phyloP scores from a whole-genome alignment of 768 basidiomycete species.

The Coprinellus micaceus region DNA sequence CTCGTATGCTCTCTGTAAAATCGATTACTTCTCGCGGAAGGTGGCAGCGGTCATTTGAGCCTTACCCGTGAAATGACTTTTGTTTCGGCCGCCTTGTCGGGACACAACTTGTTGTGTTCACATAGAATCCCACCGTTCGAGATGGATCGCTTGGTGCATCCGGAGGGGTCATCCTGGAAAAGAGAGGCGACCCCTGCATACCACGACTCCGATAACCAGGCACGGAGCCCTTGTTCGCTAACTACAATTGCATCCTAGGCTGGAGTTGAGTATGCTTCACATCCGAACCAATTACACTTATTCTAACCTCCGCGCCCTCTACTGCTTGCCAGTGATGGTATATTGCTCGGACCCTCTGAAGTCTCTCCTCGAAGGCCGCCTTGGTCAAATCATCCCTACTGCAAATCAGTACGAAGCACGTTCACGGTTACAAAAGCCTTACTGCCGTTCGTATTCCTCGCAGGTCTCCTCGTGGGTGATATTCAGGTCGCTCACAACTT shows the following conservation, averaged over 20 bases:
- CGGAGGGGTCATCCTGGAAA: neutral
- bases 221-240: conserved; percentile 55
- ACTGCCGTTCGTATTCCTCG: conserved; percentile 46
- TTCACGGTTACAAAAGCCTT: conserved; percentile 13
- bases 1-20: conserved; percentile 38
- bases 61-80: conserved; percentile 61
- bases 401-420: conserved; percentile 28
- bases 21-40: neutral
- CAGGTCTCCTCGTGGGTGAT: conserved; percentile 51
- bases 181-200: neutral
- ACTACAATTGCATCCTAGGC: conserved; percentile 52
- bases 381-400: conserved; percentile 27
- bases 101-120: conserved; percentile 58
- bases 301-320: conserved; percentile 46
- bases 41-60: neutral
- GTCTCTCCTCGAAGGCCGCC: neutral
- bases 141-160: conserved; percentile 17
- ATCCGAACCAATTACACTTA: no score
- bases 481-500: conserved; percentile 55
- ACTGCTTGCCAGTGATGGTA: conserved; percentile 49
- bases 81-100: conserved; percentile 55
- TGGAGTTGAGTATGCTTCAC: no score
- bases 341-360: neutral
- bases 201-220: conserved; percentile 51
- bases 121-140: conserved; percentile 54